Evolutionary conservation across 208 protist genomes (phyloP).

Genomic region (Crithidia bombi): DNA sequence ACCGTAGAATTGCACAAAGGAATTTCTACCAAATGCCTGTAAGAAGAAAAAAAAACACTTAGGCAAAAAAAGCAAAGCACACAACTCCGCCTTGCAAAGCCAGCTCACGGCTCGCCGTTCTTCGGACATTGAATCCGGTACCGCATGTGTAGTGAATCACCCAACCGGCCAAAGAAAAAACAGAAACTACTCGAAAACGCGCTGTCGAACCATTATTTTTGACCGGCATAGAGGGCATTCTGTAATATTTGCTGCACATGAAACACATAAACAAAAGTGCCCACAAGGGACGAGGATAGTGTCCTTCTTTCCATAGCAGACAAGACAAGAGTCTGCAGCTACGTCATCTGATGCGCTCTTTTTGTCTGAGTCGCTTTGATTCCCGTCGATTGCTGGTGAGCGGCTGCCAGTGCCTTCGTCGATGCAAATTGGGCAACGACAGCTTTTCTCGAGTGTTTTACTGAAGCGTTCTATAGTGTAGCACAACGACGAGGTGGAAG

Average conservation of each 20-base stretch:
- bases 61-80: no score
- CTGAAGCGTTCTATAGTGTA: constrained; percentile 35
- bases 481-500: constrained; percentile 40
- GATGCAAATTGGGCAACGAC: constrained; percentile 52
- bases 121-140: no score
- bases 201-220: constrained; percentile 55
- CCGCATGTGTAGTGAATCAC: no score
- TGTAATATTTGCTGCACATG: constrained; percentile 50
- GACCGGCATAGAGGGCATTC: constrained; percentile 58
- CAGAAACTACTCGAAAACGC: constrained; percentile 20
- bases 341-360: constrained; percentile 24
- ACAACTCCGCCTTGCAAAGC: no score
- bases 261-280: constrained; percentile 56
- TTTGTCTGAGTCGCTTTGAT: constrained; percentile 1
- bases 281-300: constrained; percentile 66
- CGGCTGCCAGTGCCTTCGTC: constrained; percentile 23
- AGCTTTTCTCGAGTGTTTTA: constrained; percentile 33
- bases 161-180: no score
- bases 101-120: no score
- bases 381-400: background rate
- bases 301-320: constrained; percentile 47
- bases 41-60: no score
- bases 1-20: no score
- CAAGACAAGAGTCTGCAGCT: constrained; percentile 35
- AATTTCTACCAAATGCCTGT: no score